Evolutionary conservation across 2,329 filamentous ascomycete species (phyloP), one percentile per base, ranked within the genome.

Genomic region (Fusarium xyrophilum): DNA sequence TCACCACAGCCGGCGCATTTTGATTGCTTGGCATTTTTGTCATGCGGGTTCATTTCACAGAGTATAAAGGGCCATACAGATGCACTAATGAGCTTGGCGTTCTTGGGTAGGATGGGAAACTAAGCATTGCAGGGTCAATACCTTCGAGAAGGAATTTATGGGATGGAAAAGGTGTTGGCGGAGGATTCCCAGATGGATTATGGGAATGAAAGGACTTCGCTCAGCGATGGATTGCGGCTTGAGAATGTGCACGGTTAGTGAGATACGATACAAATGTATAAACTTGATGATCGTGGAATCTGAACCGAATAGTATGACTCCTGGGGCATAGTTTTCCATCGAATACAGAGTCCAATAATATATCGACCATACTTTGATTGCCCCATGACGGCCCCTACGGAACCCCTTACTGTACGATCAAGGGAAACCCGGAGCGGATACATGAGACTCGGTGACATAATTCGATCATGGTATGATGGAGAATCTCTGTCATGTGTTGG

Each of bases 1-100:
- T 70, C 63, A 70, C 33, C 57, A 65, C 38, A 53, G 51, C 46
- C 42, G 51, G 46, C 25, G 28, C 30, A 46, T 63, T 65, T 64
- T 46, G 25, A 42, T 36, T 63, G 52, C 54, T 66, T 62, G 38
- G 25, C 27, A 21, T 53, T 55, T 62, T 47, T 40, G 27, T 55
- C 51, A 44, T 56, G 25, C 36, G 55, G 40, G 36, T 46, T 63
- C 51, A 61, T 55, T 53, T 68, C 69, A 35, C 52, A 60, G 56
- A 56, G 59, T 56, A 74, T 67, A 67, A 55, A 70, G 58, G 48
- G 64, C 39, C 59, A 63, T 63, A 67, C 61, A 61, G 50, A 69
- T 67, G 62, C 60, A 70, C 65, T 36, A 53, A 60, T 67, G 66
- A 74, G 71, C 71, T 70, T 61, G 72, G 72, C 72, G 72, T 74